Base-by-base conservation (phyloP, 2,329 filamentous ascomycete genomes). In the Lasiodiplodia sp. region DNA sequence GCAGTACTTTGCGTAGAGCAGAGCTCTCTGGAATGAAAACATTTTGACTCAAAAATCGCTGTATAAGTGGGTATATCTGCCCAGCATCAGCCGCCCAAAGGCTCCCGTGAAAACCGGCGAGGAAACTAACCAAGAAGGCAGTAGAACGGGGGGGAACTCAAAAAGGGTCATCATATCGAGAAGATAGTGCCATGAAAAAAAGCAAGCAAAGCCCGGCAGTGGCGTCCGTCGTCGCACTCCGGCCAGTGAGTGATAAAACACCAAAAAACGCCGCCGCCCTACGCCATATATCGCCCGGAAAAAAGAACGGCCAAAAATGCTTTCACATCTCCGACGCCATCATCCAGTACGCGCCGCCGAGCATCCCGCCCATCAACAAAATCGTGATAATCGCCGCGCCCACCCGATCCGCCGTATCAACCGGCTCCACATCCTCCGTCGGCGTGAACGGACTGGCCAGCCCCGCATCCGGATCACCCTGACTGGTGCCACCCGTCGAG, bases 401-500 rank as follows among this genome's bases (percentile, higher is more conserved):
- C 1, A 77, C 80, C 64, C 73, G 77, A 70, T 83, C 83, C 8
- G 52, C 79, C 21, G 75, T 78, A 1, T 78, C 80, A 5, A 80
- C 73, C 14, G 70, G 69, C 60, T 71, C 56, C 40, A 44, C 74
- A 12, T 75, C 74, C 37, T 70, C 69, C 5, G 53, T 66, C 34
- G 68, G 23, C 28, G 51, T 56, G 16, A 58, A 28, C 38, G 52
- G 31, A 23, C 53, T 58, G n/a, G 37, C n/a, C 31, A 40, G 8
- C 25, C 76, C 76, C 7, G 79, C 74, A 5, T 69, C 77, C 0
- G 80, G 78, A 71, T 87, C 77, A 2, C 85, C 84, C 64, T 79
- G 66, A 52, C 79, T 83, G 8, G 84, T 86, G 21, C 85, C 86
- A 14, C 87, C 87, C 4, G 83, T 87, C 0, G 73, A 71, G 52